These are phyloP conservation scores for Penicillium flavigenum DNA, from an alignment of 495 filamentous ascomycete species.

Conservation along the genomic window DNA sequence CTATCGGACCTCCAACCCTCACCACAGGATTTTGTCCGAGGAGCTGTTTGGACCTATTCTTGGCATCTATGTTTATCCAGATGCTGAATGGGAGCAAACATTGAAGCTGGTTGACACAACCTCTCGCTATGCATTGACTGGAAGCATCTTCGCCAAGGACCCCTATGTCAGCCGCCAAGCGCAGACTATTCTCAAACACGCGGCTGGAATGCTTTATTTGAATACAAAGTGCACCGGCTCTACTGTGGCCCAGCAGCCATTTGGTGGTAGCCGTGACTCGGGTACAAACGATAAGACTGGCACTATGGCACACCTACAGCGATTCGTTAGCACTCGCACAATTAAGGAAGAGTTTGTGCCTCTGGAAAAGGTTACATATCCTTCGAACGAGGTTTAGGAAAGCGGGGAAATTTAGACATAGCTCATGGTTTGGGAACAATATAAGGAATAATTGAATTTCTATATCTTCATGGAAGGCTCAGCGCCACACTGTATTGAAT, in stretches of 20 bases:
- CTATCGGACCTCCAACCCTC: constrained; percentile 59
- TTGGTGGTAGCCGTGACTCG: constrained; percentile 71
- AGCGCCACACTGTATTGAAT: no score
- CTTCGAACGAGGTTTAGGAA: constrained; percentile 55
- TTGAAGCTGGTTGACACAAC: constrained; percentile 57
- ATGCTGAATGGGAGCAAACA: constrained; percentile 52
- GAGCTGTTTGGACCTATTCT: constrained; percentile 79
- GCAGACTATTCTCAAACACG: constrained; percentile 65
- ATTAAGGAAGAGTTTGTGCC: constrained; percentile 76
- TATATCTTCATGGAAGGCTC: no score
- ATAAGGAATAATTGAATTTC: neutral
- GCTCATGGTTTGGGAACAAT: neutral
- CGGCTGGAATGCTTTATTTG: constrained; percentile 81
- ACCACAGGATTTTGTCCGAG: constrained; percentile 62
- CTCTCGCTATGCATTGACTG: constrained; percentile 70
- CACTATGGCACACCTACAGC: constrained; percentile 59
- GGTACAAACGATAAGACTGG: constrained; percentile 83
- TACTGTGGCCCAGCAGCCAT: constrained; percentile 79
- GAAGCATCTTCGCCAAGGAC: constrained; percentile 71
- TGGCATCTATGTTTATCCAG: constrained; percentile 67
- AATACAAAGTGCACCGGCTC: constrained; percentile 80
- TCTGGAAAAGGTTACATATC: constrained; percentile 61
- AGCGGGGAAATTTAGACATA: neutral
- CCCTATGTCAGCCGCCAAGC: constrained; percentile 62
- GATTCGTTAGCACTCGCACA: constrained; percentile 71